These are phyloP conservation scores for Bondarzewia mesenterica DNA, from an alignment of 1,284 basidiomycete genomes.

Conservation along the genomic window DNA sequence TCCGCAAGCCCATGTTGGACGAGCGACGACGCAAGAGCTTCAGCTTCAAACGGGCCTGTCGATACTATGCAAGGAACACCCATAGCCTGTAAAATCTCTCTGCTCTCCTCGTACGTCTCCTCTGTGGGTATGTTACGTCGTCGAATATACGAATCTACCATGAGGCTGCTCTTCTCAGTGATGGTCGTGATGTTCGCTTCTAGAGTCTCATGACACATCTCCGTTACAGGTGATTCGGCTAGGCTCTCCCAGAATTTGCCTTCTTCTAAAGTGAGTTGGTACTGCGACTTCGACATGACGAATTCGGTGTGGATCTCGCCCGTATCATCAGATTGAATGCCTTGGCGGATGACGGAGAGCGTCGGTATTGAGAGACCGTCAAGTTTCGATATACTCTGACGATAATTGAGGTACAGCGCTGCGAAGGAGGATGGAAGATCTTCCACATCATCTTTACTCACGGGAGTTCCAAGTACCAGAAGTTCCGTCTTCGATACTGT, in stretches of 20 bases:
- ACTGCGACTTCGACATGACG: constrained; percentile 57
- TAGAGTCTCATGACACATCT: constrained; percentile 4
- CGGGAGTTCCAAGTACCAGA: background rate
- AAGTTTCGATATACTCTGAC: constrained; percentile 38
- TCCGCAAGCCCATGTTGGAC: constrained; percentile 69
- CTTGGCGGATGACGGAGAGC: background rate
- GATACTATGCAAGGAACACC: constrained; percentile 70
- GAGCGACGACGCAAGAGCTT: constrained; percentile 72
- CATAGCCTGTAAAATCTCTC: constrained; percentile 60
- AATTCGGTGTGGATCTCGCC: constrained; percentile 34
- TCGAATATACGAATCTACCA: constrained; percentile 56
- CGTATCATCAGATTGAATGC: constrained; percentile 16
- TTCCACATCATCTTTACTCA: constrained; percentile 1
- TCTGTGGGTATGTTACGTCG: constrained; percentile 49
- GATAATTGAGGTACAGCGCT: constrained; percentile 42
- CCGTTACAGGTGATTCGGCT: constrained; percentile 10
- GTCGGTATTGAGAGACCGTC: constrained; percentile 12
- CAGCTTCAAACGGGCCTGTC: constrained; percentile 67
- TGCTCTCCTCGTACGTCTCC: constrained; percentile 56
- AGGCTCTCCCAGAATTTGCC: constrained; percentile 53
- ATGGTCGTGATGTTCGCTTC: constrained; percentile 26
- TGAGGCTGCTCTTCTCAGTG: constrained; percentile 38
- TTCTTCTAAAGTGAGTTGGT: constrained; percentile 54
- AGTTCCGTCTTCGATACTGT: background rate
- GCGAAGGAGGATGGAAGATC: constrained; percentile 27